A percentile compares a stretch with the other conserved stretches of the same genome.
Evolutionary conservation across 495 filamentous ascomycete species (phyloP).

Genomic region (Penicillium cataractarum): DNA sequence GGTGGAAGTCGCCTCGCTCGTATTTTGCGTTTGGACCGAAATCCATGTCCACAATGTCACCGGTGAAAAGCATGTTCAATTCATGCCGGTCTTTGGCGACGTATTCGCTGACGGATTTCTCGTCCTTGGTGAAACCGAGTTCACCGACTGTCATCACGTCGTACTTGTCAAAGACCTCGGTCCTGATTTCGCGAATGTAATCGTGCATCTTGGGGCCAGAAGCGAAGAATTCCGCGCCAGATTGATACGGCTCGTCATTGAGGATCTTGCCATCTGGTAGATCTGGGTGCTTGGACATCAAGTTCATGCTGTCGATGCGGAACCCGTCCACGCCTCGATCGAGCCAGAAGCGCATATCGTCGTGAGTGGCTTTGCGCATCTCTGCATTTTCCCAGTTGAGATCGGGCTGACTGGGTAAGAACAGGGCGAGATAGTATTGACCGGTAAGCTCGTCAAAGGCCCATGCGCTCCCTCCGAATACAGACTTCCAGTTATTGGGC

Average conservation of each 20-base stretch:
- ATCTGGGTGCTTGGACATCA: conserved; percentile 37
- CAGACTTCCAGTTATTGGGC: conserved; percentile 61
- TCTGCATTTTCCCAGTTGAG: conserved; percentile 50
- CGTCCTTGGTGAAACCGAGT: conserved; percentile 53
- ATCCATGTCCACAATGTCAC: conserved; percentile 48
- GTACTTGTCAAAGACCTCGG: conserved; percentile 57
- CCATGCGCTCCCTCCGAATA: conserved; percentile 50
- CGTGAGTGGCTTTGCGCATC: conserved; percentile 43
- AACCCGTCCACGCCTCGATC: conserved; percentile 49
- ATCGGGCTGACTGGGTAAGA: conserved; percentile 48
- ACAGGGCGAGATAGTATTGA: conserved; percentile 50
- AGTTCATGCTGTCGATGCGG: conserved; percentile 53
- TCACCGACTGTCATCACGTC: conserved; percentile 67
- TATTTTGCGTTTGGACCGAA: conserved; percentile 36
- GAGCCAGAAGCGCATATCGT: conserved; percentile 52
- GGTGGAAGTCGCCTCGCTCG: conserved; percentile 34
- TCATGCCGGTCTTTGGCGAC: conserved; percentile 47
- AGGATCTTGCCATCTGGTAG: conserved; percentile 37
- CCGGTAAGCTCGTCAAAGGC: conserved; percentile 42
- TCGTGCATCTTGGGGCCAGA: conserved; percentile 57
- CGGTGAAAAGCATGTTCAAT: conserved; percentile 52
- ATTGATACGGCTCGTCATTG: conserved; percentile 40
- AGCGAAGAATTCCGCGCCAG: conserved; percentile 43
- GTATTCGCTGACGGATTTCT: conserved; percentile 45
- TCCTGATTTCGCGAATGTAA: conserved; percentile 45